Evolutionary conservation across 2,329 filamentous ascomycete species (phyloP).

Genomic region (Talaromyces verruculosus): DNA sequence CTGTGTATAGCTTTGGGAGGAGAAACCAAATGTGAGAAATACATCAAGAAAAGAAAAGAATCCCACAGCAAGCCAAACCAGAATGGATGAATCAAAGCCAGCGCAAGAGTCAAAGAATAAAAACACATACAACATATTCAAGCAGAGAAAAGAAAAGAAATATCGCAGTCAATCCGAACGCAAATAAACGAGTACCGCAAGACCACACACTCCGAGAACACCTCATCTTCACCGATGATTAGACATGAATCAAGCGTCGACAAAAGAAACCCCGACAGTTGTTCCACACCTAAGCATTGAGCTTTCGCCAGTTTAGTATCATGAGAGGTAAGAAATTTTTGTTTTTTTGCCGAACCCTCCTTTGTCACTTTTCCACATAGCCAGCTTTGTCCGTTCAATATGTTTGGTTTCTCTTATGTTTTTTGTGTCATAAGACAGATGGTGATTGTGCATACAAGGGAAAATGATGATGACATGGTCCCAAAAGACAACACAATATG

Average conservation of each 20-base stretch:
- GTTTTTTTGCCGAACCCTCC: slow-evolving; percentile 9
- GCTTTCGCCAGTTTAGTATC: slow-evolving; percentile 19
- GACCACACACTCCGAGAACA: slow-evolving; percentile 25
- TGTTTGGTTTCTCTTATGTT: slow-evolving; percentile 2
- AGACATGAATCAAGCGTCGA: slow-evolving; percentile 15
- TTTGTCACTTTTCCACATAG: slow-evolving; percentile 16
- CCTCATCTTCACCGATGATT: slow-evolving; percentile 22
- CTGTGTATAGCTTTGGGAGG: neutral
- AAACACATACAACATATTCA: slow-evolving; percentile 15
- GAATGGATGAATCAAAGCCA: slow-evolving; percentile 6
- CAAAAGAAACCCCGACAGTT: slow-evolving; percentile 8
- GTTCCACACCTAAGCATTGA: slow-evolving; percentile 20
- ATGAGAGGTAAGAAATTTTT: slow-evolving; percentile 8
- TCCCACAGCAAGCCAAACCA: slow-evolving; percentile 10
- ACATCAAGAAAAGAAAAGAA: slow-evolving; percentile 17
- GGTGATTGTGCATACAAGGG: slow-evolving; percentile 18
- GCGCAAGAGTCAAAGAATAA: slow-evolving; percentile 14
- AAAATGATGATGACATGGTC: slow-evolving; percentile 13
- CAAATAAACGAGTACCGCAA: slow-evolving; percentile 21
- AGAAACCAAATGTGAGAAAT: slow-evolving; percentile 16
- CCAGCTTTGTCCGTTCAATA: slow-evolving; percentile 10
- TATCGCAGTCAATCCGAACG: slow-evolving; percentile 23
- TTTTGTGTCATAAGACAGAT: slow-evolving; percentile 11
- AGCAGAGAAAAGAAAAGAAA: slow-evolving; percentile 14
- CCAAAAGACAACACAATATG: neutral